Base-by-base conservation (phyloP, 2,329 filamentous ascomycete genomes). In the Shiraia sp. region DNA sequence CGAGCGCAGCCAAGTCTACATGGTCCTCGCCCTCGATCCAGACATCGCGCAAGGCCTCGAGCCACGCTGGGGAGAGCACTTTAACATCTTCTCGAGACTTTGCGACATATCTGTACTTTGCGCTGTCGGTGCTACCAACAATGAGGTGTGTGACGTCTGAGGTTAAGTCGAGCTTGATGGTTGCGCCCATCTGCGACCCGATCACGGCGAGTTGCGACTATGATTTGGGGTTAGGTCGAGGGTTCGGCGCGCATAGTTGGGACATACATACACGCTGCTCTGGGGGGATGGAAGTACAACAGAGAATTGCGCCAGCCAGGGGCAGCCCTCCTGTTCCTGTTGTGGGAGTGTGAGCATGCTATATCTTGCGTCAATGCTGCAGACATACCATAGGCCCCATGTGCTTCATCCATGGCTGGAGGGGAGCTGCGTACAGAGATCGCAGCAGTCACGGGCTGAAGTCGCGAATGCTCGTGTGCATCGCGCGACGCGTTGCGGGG, bases 51-150 rank as follows among this genome's bases (percentile, higher is more conserved):
- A 96, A 79, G 12, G 87, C 87, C 41, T 92, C 84, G 35, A 99
- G 79, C 88, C 90, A 99, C 60, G 82, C 80, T n/a, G 86, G 81
- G 30, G 81, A 81, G 73, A 99, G 85, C 35, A 90, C 85, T 64
- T 83, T 84, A 61, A 99, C 85, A 62, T 99, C 93, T 33, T 86
- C 83, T 37, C 93, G 82, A 66, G 92, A 87, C 63, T 86, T 88
- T 39, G 92, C 93, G 61, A 97, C 92, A 76, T 95, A 96, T 68
- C 85, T 87, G 72, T 99, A 99, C 70, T 99, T 99, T 35, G 87
- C 83, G 1, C 92, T 97, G 65, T 92, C 82, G 60, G 90, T 87
- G 59, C 88, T 85, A 66, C 91, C 93, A 48, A 96, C 89, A 50
- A 99, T 81, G 32, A 99, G 83, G 73, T 99, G 93, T 4, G 93